Conservation (phyloP, 2,329 filamentous ascomycete genomes). For the Apiospora saccharicola region DNA sequence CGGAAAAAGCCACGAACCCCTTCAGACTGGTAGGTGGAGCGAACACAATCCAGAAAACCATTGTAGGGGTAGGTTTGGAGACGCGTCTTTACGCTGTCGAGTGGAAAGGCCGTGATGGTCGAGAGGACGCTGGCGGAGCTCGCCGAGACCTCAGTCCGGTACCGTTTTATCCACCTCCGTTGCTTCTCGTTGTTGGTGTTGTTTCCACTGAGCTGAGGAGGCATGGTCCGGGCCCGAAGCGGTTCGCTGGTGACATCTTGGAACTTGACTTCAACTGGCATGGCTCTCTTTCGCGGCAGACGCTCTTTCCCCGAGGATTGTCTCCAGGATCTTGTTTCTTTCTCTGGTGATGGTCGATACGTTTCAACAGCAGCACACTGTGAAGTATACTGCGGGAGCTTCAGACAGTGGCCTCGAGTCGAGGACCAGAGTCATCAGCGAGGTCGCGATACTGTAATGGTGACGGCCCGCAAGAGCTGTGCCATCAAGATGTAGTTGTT, state of each 20-base stretch:
- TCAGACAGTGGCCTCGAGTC: constrained; percentile 57
- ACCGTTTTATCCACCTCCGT: constrained; percentile 71
- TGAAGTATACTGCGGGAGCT: constrained; percentile 43
- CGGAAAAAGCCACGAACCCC: constrained; percentile 80
- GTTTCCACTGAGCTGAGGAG: constrained; percentile 41
- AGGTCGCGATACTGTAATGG: constrained; percentile 58
- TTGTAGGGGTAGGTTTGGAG: constrained; percentile 87
- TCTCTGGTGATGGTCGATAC: constrained; percentile 33
- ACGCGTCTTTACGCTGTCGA: constrained; percentile 89
- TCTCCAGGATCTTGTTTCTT: constrained; percentile 14
- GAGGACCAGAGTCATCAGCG: constrained; percentile 65
- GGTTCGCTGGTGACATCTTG: constrained; percentile 54
- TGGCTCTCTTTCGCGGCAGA: constrained; percentile 36
- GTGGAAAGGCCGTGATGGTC: constrained; percentile 81
- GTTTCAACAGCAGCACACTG: constrained; percentile 49
- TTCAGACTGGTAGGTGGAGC: constrained; percentile 78
- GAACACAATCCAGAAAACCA: constrained; percentile 77
- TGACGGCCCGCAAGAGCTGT: constrained; percentile 22
- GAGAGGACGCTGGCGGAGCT: constrained; percentile 80
- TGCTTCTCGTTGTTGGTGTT: constrained; percentile 41
- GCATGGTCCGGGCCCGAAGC: constrained; percentile 52
- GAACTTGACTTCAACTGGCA: constrained; percentile 49
- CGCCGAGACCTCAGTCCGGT: constrained; percentile 82
- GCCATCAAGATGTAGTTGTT: constrained; percentile 24
- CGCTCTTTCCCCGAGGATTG: not conserved